Evolutionary conservation across 345 rosid genomes (phyloP), one percentile per base, ranked within the genome.

Genomic region (Aquilaria sinensis): DNA sequence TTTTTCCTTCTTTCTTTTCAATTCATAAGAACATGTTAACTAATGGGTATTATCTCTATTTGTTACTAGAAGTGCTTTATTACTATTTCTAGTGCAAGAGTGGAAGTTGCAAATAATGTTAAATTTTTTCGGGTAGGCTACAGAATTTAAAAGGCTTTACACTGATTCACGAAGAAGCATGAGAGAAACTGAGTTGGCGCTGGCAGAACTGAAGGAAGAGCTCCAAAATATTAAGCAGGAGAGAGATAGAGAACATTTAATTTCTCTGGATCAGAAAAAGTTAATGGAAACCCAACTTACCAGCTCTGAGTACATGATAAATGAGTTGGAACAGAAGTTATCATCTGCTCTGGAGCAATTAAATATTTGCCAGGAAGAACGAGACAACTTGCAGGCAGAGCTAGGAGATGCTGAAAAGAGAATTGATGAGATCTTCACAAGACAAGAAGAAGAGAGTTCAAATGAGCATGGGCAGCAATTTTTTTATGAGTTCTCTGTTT

Each of bases 211-310:
- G 62, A 73, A 61, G 58, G 75, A 71, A 37, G 64, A 68, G 16
- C 60, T 69, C 50, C 77, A 74, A 75, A 68, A 72, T 65, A 58
- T 66, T 15, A 80, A 69, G 68, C 62, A 60, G 48, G 70, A 63
- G 69, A 70, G 68, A 58, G 81, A 85, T 65, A 77, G 82, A 65
- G 85, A 74, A 47, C 79, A 70, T 55, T 52, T 70, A 51, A 66
- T 50, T 62, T 69, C 74, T 23, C 9, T 3, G 6, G 64, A 53
- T 58, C 68, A 64, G 45, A 74, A 58, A 66, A 7, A 12, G 13
- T 37, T 49, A 23, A 37, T 57, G 57, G 67, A 65, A 49, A 53
- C 23, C 41, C 67, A 23, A 54, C 33, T 46, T 62, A 56, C 68
- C 8, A 53, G 16, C 37, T 64, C 60, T 3, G 69, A 61, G 14